phyloP scores from a whole-genome alignment of 169 alveolate genomes.

The Haemoproteus tartakovskyi region DNA sequence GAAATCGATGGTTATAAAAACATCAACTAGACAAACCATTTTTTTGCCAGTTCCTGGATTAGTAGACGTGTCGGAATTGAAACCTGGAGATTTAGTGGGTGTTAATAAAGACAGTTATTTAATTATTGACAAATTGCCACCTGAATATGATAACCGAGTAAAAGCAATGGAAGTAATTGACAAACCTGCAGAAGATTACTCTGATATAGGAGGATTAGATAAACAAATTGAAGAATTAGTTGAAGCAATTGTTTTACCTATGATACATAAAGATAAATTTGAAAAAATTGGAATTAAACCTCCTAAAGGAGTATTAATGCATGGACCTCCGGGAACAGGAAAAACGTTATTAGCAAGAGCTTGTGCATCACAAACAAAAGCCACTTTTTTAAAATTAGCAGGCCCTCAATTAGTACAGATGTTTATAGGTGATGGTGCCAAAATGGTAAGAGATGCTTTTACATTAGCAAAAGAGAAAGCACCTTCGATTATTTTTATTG shows the following conservation, averaged over 20 bases:
- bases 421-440: constrained; percentile 99
- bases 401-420: constrained; percentile 99
- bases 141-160: constrained; percentile 98
- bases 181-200: constrained; percentile 98
- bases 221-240: constrained; percentile 98
- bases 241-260: constrained; percentile 99
- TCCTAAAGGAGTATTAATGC: constrained; percentile 98
- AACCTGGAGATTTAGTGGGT: constrained; percentile 97
- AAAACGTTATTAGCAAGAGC: constrained; percentile 94
- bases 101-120: constrained; percentile 98
- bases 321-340: constrained; percentile 99
- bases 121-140: constrained; percentile 98
- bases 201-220: constrained; percentile 98
- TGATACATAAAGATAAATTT: constrained; percentile 97
- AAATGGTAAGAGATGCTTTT: constrained; percentile 98
- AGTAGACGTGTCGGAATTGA: constrained; percentile 88
- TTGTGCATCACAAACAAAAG: constrained; percentile 95
- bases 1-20: constrained; percentile 87
- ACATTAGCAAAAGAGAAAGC: constrained; percentile 98
- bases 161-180: constrained; percentile 99
- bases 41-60: constrained; percentile 98
- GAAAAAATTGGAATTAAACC: constrained; percentile 98
- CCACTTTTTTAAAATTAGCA: constrained; percentile 97
- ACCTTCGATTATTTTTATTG: constrained; percentile 99
- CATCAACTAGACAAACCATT: constrained; percentile 95